Evolutionary conservation across 495 filamentous ascomycete species (phyloP), one percentile per base, ranked within the genome.

Genomic region (Tuber indicum): DNA sequence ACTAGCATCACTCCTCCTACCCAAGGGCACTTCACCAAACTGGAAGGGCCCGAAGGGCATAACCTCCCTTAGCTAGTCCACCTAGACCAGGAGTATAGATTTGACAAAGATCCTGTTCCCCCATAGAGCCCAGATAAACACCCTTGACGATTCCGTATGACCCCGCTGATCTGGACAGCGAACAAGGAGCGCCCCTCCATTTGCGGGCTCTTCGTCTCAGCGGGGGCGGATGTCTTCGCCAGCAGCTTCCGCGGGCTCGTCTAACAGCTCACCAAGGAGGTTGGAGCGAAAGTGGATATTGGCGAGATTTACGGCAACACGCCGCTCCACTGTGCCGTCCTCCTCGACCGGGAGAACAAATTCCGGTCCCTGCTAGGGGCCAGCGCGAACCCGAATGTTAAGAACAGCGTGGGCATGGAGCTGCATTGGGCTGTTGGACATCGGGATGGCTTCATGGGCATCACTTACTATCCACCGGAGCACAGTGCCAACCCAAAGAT

Each of bases 161-260:
- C 85, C 9, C 75, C 86, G 1, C 76, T 87, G 21, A 86, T 86
- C 71, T 72, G 86, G 0, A 85, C 86, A 9, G 84, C 83, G 17
- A 83, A 46, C 69, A 49, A 39, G n/a, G 75, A 62, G 52, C 52
- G 6, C 26, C 58, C 26, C 26, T 66, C 58, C 58, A 36, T 26
- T 10, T 66, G 58, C 14, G 14, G 19, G 5, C 14, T 66, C 14
- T 4, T 36, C 26, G 26, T 19, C 58, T 7, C 58, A 26, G 58
- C 14, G 14, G 58, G 58, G 3, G 58, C n/a, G 4, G 58, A 32
- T 14, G 14, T 26, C 26, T 36, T 36, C 14, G 0, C 58, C 2
- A 66, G 58, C 0, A 12, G 14, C 26, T 26, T 17, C n/a, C 26
- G 26, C 26, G 12, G 26, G 26, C 58, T 36, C 3, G 26, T 36